Percentiles rank a stretch among this genome's conserved stretches.
These are phyloP conservation scores for Dioscorea alata DNA, from an alignment of 106 monocot species.

Conservation along the genomic window DNA sequence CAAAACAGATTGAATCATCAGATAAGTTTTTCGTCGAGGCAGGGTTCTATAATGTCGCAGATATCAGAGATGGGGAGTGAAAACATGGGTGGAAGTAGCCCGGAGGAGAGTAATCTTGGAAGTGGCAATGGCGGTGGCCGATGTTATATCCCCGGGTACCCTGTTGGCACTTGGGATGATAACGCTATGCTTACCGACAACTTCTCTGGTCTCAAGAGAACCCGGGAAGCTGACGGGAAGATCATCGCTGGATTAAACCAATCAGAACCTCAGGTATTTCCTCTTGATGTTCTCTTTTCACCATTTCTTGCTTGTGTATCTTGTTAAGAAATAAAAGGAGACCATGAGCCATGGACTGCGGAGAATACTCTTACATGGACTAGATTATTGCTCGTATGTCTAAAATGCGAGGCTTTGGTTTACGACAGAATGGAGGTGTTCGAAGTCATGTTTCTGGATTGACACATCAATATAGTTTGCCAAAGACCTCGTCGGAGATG, in stretches of 20 bases:
- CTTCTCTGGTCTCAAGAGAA: slow-evolving; percentile 44
- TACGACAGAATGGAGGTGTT: slow-evolving; percentile 24
- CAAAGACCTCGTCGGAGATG: slow-evolving; percentile 65
- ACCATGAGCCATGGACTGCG: no score
- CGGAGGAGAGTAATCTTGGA: slow-evolving; percentile 21
- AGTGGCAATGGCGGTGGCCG: slow-evolving; percentile 18
- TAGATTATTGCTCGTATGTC: neutral
- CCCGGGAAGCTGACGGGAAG: slow-evolving; percentile 26
- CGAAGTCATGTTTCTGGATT: slow-evolving; percentile 31
- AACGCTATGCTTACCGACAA: slow-evolving; percentile 28
- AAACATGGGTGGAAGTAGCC: slow-evolving; percentile 39
- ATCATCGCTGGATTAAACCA: slow-evolving; percentile 15
- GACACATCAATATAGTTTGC: slow-evolving; percentile 67
- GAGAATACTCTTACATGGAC: no score
- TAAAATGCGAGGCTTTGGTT: neutral
- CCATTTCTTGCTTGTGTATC: neutral
- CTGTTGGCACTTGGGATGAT: slow-evolving; percentile 63
- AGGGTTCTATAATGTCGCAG: slow-evolving; percentile 66
- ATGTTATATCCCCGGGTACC: slow-evolving; percentile 48
- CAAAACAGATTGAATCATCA: slow-evolving; percentile 44
- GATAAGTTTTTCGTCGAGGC: slow-evolving; percentile 72
- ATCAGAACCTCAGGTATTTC: slow-evolving; percentile 41
- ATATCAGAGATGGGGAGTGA: slow-evolving; percentile 66
- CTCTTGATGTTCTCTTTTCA: neutral
- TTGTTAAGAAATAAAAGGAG: no score